Evolutionary conservation across 768 basidiomycete species (phyloP).

Genomic region (Lentinula lateritia): DNA sequence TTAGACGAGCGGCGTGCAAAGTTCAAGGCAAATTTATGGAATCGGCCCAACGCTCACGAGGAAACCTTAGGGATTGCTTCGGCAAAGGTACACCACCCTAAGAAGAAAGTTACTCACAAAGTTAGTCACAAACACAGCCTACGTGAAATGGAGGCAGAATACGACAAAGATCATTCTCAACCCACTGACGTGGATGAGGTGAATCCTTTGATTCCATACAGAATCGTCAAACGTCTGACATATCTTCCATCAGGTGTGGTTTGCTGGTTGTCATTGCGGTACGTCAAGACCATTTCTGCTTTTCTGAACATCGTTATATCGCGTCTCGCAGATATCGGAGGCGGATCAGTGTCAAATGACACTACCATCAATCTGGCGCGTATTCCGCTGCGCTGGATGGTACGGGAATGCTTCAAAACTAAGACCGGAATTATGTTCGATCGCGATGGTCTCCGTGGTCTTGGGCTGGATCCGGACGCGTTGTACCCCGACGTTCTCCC

Average conservation of each 20-base stretch:
- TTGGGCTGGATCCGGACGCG: conserved; percentile 40
- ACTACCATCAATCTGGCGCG: conserved; percentile 57
- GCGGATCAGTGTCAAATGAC: conserved; percentile 58
- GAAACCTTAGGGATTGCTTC: neutral
- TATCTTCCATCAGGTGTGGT: conserved; percentile 52
- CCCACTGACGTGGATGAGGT: conserved; percentile 58
- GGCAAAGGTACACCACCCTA: neutral
- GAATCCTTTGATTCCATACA: neutral
- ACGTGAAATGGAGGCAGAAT: neutral
- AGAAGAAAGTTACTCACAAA: neutral
- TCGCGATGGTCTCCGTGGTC: conserved; percentile 33
- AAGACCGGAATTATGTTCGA: conserved; percentile 60
- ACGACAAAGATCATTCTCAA: conserved; percentile 19
- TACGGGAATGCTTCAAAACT: conserved; percentile 55
- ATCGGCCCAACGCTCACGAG: conserved; percentile 2
- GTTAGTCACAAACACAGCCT: neutral
- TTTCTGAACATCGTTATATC: neutral
- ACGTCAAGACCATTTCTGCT: conserved; percentile 11
- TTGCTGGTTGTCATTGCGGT: conserved; percentile 72
- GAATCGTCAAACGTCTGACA: neutral
- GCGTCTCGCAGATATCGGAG: conserved; percentile 56
- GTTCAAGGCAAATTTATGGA: conserved; percentile 26
- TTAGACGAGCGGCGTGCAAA: conserved; percentile 37
- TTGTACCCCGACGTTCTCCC: conserved; percentile 38
- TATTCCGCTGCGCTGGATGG: conserved; percentile 75